These are phyloP conservation scores for Triticum timopheevii DNA, from an alignment of 176 grass and related monocot species.

Conservation along the genomic window DNA sequence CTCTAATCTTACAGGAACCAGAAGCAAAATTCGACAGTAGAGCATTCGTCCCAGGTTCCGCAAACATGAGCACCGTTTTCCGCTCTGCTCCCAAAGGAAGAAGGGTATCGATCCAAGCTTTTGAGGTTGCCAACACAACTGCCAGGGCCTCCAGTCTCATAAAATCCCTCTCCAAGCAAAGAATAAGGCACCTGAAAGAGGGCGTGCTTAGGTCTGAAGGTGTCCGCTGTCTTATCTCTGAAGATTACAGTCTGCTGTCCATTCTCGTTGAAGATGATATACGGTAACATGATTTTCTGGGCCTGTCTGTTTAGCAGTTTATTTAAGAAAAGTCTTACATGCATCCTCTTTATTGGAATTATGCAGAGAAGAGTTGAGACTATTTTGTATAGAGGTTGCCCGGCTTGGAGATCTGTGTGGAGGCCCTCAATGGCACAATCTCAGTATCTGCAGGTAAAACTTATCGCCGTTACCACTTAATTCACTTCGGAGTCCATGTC, in stretches of 20 bases:
- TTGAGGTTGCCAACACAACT: constrained; percentile 66
- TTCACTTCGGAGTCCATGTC: not conserved
- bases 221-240: constrained; percentile 42
- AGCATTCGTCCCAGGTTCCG: not conserved
- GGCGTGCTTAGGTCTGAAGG: constrained; percentile 43
- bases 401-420: constrained; percentile 51
- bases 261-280: constrained; percentile 39
- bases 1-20: not conserved
- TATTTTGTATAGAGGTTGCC: constrained; percentile 37
- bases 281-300: constrained; percentile 18
- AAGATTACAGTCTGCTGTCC: constrained; percentile 37
- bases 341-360: not conserved
- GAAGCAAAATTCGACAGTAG: not conserved
- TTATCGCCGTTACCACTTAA: not conserved
- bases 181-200: constrained; percentile 47
- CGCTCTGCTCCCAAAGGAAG: not conserved
- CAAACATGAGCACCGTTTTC: not conserved
- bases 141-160: constrained; percentile 45
- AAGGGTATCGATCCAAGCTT: constrained; percentile 44
- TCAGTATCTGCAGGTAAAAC: constrained; percentile 44
- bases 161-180: constrained; percentile 41
- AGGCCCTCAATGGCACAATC: constrained; percentile 44
- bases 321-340: not conserved
- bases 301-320: not conserved
- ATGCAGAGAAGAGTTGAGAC: constrained; percentile 45